phyloP scores from a whole-genome alignment of 2,329 filamentous ascomycete species.

The Juglanconis oblonga region DNA sequence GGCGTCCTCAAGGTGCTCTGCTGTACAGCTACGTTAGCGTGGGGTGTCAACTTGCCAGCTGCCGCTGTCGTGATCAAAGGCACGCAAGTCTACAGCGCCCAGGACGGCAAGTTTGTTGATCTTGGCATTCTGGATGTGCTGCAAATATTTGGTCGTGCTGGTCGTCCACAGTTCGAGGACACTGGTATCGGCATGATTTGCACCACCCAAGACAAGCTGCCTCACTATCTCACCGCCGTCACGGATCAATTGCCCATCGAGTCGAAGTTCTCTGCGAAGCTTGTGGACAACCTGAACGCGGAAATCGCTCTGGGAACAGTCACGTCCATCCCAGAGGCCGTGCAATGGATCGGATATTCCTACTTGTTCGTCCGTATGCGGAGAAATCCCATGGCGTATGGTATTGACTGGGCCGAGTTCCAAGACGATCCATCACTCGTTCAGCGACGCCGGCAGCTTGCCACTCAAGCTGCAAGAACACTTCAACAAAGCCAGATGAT shows the following conservation, averaged over 20 bases:
- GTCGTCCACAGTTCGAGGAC: constrained; percentile 95
- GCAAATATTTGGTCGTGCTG: constrained; percentile 97
- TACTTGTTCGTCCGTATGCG: constrained; percentile 98
- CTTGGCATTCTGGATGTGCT: constrained; percentile 94
- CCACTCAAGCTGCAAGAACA: constrained; percentile 82
- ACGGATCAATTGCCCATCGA: constrained; percentile 97
- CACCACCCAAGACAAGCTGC: constrained; percentile 88
- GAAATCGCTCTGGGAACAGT: constrained; percentile 93
- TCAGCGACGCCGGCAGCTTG: constrained; percentile 77
- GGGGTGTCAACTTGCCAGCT: constrained; percentile 97
- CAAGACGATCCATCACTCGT: constrained; percentile 85
- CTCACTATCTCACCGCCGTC: constrained; percentile 87
- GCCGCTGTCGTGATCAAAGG: constrained; percentile 98
- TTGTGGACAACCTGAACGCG: constrained; percentile 95
- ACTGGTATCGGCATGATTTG: constrained; percentile 98
- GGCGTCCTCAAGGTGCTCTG: constrained; percentile 96
- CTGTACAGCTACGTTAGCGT: constrained; percentile 95
- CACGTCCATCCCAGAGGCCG: constrained; percentile 87
- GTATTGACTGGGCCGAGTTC: constrained; percentile 91
- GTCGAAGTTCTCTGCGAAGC: constrained; percentile 87
- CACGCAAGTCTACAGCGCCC: constrained; percentile 92
- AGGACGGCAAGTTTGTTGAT: constrained; percentile 95
- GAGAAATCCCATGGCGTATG: constrained; percentile 85
- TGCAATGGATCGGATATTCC: constrained; percentile 97
- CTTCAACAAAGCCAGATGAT: constrained; percentile 97